Conservation (phyloP, 1,284 basidiomycete genomes). For the Irpex lacteus region DNA sequence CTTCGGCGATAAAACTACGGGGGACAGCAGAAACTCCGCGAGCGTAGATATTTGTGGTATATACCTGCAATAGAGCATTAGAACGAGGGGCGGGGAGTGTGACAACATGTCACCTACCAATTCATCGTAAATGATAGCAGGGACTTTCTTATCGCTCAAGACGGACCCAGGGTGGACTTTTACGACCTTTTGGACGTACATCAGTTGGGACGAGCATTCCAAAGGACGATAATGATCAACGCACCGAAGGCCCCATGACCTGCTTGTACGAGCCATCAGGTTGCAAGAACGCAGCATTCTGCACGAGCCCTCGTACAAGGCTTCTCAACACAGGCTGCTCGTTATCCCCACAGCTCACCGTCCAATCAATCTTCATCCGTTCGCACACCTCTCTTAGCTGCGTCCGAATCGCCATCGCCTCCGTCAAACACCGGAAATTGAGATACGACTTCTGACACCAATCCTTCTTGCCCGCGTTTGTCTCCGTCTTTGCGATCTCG, state of each 20-base stretch:
- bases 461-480: conserved; percentile 49
- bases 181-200: conserved; percentile 48
- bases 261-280: conserved; percentile 86
- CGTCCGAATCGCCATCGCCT: conserved; percentile 78
- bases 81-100: background rate
- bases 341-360: conserved; percentile 52
- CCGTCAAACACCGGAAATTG: conserved; percentile 83
- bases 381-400: conserved; percentile 76
- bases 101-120: conserved; percentile 54
- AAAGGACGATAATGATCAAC: conserved; percentile 23
- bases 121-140: conserved; percentile 89
- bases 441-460: conserved; percentile 87
- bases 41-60: conserved; percentile 85
- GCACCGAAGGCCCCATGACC: conserved; percentile 72
- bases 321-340: conserved; percentile 63
- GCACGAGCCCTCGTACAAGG: conserved; percentile 73
- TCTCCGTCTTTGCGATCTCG: conserved; percentile 43
- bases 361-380: conserved; percentile 60
- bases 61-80: conserved; percentile 47
- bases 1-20: conserved; percentile 46
- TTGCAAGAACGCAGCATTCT: conserved; percentile 81
- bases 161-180: conserved; percentile 89
- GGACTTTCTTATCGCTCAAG: conserved; percentile 74
- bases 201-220: background rate
- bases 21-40: conserved; percentile 82